Evolutionary conservation across 192 early-diverging fungal genomes (phyloP), one percentile per base, ranked within the genome.

Genomic region (Linnemannia schmuckeri): DNA sequence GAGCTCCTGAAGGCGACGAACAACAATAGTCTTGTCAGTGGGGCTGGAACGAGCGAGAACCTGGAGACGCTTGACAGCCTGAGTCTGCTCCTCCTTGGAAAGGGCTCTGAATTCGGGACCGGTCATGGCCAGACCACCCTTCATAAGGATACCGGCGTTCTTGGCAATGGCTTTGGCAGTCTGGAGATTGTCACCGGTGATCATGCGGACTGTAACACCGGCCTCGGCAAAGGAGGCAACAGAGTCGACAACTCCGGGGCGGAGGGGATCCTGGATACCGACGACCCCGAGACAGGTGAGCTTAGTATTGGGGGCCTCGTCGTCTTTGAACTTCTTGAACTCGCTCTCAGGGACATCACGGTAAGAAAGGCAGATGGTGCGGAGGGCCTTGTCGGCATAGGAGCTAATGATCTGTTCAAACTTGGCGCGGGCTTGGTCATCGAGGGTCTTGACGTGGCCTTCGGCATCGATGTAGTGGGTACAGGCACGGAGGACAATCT

Each of bases 111-210:
- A 98, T 77, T 95, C 91, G 41, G 93, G 93, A 38, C 97, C 97
- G 52, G 94, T 94, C 89, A 97, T 91, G 5, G 95, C 96, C 70
- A 96, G 78, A 77, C 96, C 92, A 80, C 93, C 91, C 77, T 91
- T 90, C 63, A 93, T 94, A 79, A 96, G 88, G 71, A 99, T 98
- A 73, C 97, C 97, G 66, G 96, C 95, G 40, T 95, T 93, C 72
- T 88, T 91, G 69, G 97, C 98, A 89, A 99, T 99, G 13, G 97
- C 96, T 33, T 92, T 91, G 8, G 98, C 98, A 27, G 98, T 98
- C 63, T 93, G 93, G 44, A 97, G 86, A 91, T 97, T 92, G 91
- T 98, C 93, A 75, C 94, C 93, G 20, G 93, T 96, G 77, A 97
- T 97, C 97, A 98, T 98, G 47, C 97, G 93, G 37, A 98, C 96